Evolutionary conservation across 2,329 filamentous ascomycete genomes (phyloP).

Genomic region (Epichloe gansuensis): DNA sequence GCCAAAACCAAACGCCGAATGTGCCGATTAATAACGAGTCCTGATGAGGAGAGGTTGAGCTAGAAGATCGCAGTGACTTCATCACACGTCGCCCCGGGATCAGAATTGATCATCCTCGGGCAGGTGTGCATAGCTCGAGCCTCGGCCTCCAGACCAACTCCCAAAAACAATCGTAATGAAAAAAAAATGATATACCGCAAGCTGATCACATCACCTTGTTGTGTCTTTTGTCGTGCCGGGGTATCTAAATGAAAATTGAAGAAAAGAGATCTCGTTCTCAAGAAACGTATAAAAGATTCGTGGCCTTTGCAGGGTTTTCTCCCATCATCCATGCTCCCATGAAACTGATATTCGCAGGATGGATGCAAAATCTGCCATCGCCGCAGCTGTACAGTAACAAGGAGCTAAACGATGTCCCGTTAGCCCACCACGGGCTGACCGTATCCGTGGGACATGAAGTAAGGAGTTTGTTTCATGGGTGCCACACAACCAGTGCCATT

Average conservation of each 20-base stretch:
- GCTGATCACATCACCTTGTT: conserved; percentile 11
- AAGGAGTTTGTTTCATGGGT: conserved; percentile 32
- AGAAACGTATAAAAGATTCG: conserved; percentile 20
- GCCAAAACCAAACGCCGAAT: conserved; percentile 15
- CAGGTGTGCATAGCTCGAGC: background rate
- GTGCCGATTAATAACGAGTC: conserved; percentile 23
- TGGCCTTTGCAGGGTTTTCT: conserved; percentile 18
- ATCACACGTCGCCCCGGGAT: background rate
- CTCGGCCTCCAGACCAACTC: background rate
- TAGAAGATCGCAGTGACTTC: background rate
- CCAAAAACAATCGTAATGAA: background rate
- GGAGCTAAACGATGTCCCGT: conserved; percentile 4
- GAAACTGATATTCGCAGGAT: no score
- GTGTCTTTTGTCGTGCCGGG: conserved; percentile 25
- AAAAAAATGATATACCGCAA: conserved; percentile 12
- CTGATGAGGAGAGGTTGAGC: background rate
- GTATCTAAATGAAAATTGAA: conserved; percentile 26
- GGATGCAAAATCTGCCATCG: background rate
- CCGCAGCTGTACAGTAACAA: background rate
- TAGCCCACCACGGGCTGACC: conserved; percentile 44
- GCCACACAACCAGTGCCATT: conserved; percentile 33
- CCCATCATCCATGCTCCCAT: conserved; percentile 1
- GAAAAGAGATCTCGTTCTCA: conserved; percentile 19
- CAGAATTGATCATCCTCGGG: no score
- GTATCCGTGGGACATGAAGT: conserved; percentile 36